Percentiles rank a stretch among this genome's conserved stretches.
Conservation (phyloP, 2,329 filamentous ascomycete species). For the Colletotrichum costaricense region DNA sequence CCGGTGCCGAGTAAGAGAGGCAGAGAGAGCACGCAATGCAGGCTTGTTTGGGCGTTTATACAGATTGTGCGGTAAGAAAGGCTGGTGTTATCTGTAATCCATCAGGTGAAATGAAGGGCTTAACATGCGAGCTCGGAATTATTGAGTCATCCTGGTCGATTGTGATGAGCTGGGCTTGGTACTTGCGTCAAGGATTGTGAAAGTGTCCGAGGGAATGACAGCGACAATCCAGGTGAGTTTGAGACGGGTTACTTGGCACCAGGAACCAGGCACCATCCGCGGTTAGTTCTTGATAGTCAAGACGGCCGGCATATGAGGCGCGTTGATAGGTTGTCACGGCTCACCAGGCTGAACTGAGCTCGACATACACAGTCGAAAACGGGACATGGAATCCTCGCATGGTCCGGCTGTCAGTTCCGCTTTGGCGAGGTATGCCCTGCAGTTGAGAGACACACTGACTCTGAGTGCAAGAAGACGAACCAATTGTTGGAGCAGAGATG, state of each 20-base stretch:
- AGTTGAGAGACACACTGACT: background rate
- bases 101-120: conserved; percentile 1
- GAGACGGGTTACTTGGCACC: conserved; percentile 3
- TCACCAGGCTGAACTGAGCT: background rate
- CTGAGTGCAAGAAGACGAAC: background rate
- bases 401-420: background rate
- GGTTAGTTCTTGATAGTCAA: background rate
- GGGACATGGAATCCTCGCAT: background rate
- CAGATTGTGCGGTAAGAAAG: conserved; percentile 1
- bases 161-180: background rate
- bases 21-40: background rate
- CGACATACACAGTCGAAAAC: background rate
- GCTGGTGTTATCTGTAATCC: background rate
- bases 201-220: conserved; percentile 3
- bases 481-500: background rate
- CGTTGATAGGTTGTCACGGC: background rate
- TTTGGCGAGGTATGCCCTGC: background rate
- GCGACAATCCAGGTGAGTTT: conserved; percentile 16
- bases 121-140: background rate
- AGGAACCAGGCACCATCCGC: conserved; percentile 8
- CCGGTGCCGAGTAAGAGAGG: background rate
- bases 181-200: background rate
- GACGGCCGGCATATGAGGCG: background rate
- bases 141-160: conserved; percentile 13
- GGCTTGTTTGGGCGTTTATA: background rate